phyloP scores from a whole-genome alignment of 371 early-diverging fungal species.

The Mortierella sp. region DNA sequence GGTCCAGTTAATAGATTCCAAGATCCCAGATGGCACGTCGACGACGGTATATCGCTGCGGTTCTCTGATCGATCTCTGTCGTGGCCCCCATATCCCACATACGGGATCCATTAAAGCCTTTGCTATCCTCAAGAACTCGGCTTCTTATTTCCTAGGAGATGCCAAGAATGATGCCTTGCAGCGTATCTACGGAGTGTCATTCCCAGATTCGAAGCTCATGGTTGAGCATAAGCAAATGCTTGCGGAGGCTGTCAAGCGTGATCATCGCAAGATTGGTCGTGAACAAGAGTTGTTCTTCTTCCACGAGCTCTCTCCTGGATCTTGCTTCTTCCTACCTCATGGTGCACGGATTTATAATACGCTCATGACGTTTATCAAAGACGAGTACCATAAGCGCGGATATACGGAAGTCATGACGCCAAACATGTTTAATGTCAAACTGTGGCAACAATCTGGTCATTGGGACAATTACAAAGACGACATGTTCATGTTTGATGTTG shows the following conservation, averaged over 20 bases:
- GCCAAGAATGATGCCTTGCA: slow-evolving; percentile 98
- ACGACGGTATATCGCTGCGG: slow-evolving; percentile 99
- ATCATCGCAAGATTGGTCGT: slow-evolving; percentile 98
- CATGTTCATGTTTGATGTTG: slow-evolving; percentile 97
- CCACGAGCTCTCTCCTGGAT: slow-evolving; percentile 97
- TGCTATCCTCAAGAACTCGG: slow-evolving; percentile 96
- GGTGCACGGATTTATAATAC: slow-evolving; percentile 97
- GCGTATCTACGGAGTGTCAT: slow-evolving; percentile 99
- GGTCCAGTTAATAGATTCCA: slow-evolving; percentile 90
- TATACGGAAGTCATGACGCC: slow-evolving; percentile 98
- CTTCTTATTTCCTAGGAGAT: slow-evolving; percentile 99
- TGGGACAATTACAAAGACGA: slow-evolving; percentile 99
- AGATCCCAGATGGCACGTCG: slow-evolving; percentile 93
- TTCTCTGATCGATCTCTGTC: slow-evolving; percentile 98
- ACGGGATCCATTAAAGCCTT: slow-evolving; percentile 97
- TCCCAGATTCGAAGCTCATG: slow-evolving; percentile 97
- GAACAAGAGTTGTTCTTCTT: slow-evolving; percentile 98
- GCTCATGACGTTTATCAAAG: slow-evolving; percentile 88
- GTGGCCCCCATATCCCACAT: slow-evolving; percentile 97
- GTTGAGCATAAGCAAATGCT: slow-evolving; percentile 92
- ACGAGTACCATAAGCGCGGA: slow-evolving; percentile 81
- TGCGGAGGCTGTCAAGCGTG: slow-evolving; percentile 96
- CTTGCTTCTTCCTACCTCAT: slow-evolving; percentile 97
- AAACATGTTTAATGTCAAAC: slow-evolving; percentile 93
- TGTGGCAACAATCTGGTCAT: slow-evolving; percentile 99